A percentile compares a stretch with the other conserved stretches of the same genome.
phyloP scores from a whole-genome alignment of 2,329 filamentous ascomycete species.

The Neonectria coccinea region DNA sequence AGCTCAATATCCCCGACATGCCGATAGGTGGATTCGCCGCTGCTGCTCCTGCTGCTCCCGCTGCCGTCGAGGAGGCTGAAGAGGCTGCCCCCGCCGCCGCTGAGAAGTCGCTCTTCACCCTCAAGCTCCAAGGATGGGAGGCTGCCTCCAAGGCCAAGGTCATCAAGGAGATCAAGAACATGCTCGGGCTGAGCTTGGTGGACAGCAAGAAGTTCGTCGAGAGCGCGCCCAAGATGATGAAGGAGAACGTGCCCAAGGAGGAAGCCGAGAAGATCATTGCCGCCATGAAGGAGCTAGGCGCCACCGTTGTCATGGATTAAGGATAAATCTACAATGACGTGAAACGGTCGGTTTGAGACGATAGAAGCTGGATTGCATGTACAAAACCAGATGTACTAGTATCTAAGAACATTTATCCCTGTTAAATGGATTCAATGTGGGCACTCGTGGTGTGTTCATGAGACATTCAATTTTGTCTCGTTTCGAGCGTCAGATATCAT shows the following conservation, averaged over 20 bases:
- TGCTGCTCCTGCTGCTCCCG: conserved; percentile 70
- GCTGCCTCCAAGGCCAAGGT: conserved; percentile 94
- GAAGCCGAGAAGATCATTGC: conserved; percentile 99
- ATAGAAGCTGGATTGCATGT: conserved; percentile 53
- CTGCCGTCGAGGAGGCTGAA: conserved; percentile 82
- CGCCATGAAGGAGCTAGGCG: conserved; percentile 92
- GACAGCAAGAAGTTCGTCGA: conserved; percentile 99
- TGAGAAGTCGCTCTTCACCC: conserved; percentile 96
- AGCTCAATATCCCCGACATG: conserved; percentile 97
- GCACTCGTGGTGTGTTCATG: conserved; percentile 8
- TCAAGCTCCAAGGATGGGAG: conserved; percentile 94
- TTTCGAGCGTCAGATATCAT: conserved; percentile 10
- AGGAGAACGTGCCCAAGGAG: conserved; percentile 98
- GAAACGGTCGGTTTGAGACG: conserved; percentile 46
- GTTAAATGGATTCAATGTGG: conserved; percentile 15
- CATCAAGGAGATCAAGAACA: conserved; percentile 99
- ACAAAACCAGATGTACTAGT: conserved; percentile 55
- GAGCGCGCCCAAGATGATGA: conserved; percentile 97
- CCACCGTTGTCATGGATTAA: conserved; percentile 92
- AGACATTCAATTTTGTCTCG: conserved; percentile 8
- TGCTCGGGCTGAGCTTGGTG: conserved; percentile 94
- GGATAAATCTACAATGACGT: conserved; percentile 28
- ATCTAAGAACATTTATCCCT: conserved; percentile 48
- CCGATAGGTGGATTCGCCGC: conserved; percentile 92
- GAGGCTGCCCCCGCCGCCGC: conserved; percentile 89